Percentiles rank a stretch among this genome's conserved stretches.
Conservation (phyloP, 139 green algal species). For the Tetradesmus lagerheimii region DNA sequence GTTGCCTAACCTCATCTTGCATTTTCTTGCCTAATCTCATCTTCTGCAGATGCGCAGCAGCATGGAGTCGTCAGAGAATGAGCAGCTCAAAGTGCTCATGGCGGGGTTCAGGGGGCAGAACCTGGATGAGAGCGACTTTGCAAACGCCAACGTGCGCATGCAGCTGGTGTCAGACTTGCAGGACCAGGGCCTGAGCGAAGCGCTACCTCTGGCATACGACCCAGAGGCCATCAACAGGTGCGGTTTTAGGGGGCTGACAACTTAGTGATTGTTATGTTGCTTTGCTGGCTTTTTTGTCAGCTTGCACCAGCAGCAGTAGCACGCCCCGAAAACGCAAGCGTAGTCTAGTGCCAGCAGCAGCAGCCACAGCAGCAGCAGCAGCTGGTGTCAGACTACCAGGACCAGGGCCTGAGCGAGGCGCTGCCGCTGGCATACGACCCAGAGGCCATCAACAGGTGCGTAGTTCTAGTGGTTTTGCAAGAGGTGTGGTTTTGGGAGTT, state of each 20-base stretch:
- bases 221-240: constrained; percentile 81
- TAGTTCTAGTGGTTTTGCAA: too few species aligned
- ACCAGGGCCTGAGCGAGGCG: too few species aligned
- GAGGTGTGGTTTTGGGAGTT: too few species aligned
- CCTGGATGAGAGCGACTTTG: constrained; percentile 91
- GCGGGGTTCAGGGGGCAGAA: constrained; percentile 86
- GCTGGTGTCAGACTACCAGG: neutral
- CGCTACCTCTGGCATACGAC: constrained; percentile 91
- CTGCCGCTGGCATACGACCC: constrained; percentile 93
- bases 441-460: constrained; percentile 71
- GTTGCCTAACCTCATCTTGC: too few species aligned
- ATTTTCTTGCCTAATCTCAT: neutral
- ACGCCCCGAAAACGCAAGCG: too few species aligned
- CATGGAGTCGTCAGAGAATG: constrained; percentile 77
- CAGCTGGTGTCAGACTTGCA: constrained; percentile 68
- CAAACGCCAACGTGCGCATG: constrained; percentile 75
- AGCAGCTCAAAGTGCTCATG: constrained; percentile 88
- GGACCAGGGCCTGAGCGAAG: constrained; percentile 36
- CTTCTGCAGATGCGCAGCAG: constrained; percentile 37
- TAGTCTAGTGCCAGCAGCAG: neutral
- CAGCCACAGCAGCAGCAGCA: neutral
- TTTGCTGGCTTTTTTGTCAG: too few species aligned
- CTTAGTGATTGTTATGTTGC: too few species aligned
- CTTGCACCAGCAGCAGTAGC: too few species aligned
- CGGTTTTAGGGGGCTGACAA: too few species aligned